Evolutionary conservation across 768 basidiomycete genomes (phyloP).

Genomic region (Phaffia australis): DNA sequence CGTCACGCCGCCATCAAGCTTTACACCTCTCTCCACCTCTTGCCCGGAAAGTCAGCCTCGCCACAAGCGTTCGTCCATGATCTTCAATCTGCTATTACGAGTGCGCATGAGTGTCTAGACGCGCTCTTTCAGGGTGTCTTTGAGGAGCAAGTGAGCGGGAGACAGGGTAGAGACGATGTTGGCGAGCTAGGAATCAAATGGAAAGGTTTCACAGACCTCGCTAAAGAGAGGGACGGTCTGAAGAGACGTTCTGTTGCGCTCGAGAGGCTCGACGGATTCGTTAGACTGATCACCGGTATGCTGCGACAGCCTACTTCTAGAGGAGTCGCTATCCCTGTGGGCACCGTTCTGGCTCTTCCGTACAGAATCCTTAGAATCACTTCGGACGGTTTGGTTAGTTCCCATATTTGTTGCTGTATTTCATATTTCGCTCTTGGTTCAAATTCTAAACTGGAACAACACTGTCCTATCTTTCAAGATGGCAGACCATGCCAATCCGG

Average conservation of each 20-base stretch:
- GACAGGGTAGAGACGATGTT: neutral
- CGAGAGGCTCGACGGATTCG: slow-evolving; percentile 51
- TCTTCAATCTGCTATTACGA: slow-evolving; percentile 55
- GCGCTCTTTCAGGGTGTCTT: slow-evolving; percentile 37
- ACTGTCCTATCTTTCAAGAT: slow-evolving; percentile 45
- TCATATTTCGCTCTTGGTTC: slow-evolving; percentile 42
- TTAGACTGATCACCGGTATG: slow-evolving; percentile 48
- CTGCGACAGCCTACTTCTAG: slow-evolving; percentile 44
- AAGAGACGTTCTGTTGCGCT: slow-evolving; percentile 39
- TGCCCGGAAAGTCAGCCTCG: slow-evolving; percentile 69
- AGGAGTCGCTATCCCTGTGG: slow-evolving; percentile 61
- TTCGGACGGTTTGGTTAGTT: slow-evolving; percentile 32
- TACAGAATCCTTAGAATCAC: slow-evolving; percentile 41
- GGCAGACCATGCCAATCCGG: slow-evolving; percentile 46
- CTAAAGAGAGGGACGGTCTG: slow-evolving; percentile 46
- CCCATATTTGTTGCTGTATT: slow-evolving; percentile 45
- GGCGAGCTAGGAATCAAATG: slow-evolving; percentile 19
- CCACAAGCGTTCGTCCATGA: slow-evolving; percentile 63
- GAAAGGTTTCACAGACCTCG: slow-evolving; percentile 36
- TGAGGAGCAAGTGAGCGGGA: slow-evolving; percentile 16
- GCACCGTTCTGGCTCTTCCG: slow-evolving; percentile 49
- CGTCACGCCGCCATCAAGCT: slow-evolving; percentile 47
- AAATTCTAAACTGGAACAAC: slow-evolving; percentile 47
- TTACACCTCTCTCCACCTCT: slow-evolving; percentile 54
- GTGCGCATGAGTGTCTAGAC: slow-evolving; percentile 55